phyloP scores from a whole-genome alignment of 331 rosid genomes.

The Erythrophleum ivorense region DNA sequence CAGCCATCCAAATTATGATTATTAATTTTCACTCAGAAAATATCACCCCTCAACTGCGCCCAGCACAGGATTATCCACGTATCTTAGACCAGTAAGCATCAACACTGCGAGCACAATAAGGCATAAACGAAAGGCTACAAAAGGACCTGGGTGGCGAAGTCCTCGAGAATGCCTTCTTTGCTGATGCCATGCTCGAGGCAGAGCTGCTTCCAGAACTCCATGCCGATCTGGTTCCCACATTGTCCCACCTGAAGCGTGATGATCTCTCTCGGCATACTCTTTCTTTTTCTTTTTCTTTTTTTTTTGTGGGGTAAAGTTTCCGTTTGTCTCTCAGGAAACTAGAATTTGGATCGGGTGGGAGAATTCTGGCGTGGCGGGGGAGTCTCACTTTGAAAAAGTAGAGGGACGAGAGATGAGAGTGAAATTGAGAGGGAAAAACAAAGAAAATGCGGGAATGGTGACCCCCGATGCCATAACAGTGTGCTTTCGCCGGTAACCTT shows the following conservation, averaged over 20 bases:
- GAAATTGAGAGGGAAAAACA: constrained; percentile 36
- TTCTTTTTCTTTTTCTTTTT: too few species aligned
- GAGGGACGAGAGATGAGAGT: neutral
- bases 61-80: neutral
- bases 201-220: constrained; percentile 99
- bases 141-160: constrained; percentile 89
- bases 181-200: constrained; percentile 98
- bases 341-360: constrained; percentile 44
- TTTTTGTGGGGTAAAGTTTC: constrained; percentile 32
- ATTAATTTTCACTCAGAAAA: neutral
- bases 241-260: constrained; percentile 96
- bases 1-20: neutral
- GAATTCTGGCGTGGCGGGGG: neutral
- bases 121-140: neutral
- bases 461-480: neutral
- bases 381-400: neutral
- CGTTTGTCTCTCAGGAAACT: constrained; percentile 41
- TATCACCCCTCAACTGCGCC: neutral
- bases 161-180: constrained; percentile 97
- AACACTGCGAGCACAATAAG: neutral
- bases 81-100: too few species aligned
- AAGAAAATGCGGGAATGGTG: neutral
- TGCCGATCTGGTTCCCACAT: constrained; percentile 99
- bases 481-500: neutral
- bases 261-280: constrained; percentile 78